phyloP scores from a whole-genome alignment of 1,139 yeast species.

The Saccharomyces pastorianus region DNA sequence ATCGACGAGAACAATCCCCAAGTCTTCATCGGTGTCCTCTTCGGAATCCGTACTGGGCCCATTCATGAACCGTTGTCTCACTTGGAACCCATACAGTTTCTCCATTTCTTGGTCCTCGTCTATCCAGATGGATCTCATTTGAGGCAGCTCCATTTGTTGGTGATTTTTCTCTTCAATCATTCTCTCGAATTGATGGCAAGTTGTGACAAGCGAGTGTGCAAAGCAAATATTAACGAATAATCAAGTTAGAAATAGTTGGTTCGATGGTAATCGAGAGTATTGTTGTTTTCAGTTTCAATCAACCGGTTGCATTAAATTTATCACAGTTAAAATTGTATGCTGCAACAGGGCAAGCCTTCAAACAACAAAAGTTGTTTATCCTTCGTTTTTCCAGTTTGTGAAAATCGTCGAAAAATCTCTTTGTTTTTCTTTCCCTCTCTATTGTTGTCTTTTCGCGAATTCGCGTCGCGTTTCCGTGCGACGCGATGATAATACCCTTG shows the following conservation, averaged over 20 bases:
- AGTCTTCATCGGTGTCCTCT: slow-evolving; percentile 22
- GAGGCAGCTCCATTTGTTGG: slow-evolving; percentile 16
- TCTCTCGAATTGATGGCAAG: neutral
- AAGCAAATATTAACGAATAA: neutral
- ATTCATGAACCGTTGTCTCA: slow-evolving; percentile 22
- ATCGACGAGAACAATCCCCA: slow-evolving; percentile 28
- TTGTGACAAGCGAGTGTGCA: neutral
- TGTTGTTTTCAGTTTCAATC: too few species aligned
- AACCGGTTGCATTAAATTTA: too few species aligned
- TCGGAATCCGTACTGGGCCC: slow-evolving; percentile 2
- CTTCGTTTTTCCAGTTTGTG: neutral
- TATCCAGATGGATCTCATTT: slow-evolving; percentile 37
- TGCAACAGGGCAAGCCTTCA: neutral
- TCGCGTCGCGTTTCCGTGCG: neutral
- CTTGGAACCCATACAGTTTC: slow-evolving; percentile 27
- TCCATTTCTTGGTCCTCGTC: slow-evolving; percentile 34
- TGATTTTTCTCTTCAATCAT: neutral
- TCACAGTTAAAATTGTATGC: neutral
- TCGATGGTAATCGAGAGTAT: neutral
- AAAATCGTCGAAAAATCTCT: neutral
- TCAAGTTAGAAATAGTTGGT: neutral
- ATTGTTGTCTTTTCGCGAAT: neutral
- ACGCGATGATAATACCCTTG: neutral
- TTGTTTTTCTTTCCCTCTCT: neutral
- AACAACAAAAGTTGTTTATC: neutral